Evolutionary conservation across 2,329 filamentous ascomycete genomes (phyloP).

Genomic region (Fusarium tanahbumbuense): DNA sequence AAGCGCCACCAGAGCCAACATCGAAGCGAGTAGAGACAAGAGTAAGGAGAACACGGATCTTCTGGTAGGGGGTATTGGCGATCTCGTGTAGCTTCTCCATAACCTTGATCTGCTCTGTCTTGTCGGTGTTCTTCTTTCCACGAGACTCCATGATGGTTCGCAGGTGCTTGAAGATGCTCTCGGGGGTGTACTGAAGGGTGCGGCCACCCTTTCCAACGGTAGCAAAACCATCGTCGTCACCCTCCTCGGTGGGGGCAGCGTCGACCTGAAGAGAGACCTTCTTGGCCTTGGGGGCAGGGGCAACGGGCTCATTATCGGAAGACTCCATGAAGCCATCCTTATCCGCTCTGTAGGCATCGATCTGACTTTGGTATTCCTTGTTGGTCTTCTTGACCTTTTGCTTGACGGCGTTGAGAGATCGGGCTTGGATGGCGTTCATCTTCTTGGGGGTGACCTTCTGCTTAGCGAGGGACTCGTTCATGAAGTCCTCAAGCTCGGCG

Average conservation of each 20-base stretch:
- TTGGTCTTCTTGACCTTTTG: conserved; percentile 99
- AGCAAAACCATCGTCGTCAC: conserved; percentile 87
- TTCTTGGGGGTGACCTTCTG: conserved; percentile 97
- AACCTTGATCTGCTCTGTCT: conserved; percentile 91
- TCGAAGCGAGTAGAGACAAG: conserved; percentile 96
- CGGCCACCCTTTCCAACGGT: conserved; percentile 91
- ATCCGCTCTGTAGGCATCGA: conserved; percentile 87
- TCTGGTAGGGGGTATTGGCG: conserved; percentile 89
- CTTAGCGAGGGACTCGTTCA: conserved; percentile 94
- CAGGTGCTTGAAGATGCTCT: conserved; percentile 98
- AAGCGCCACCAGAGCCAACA: conserved; percentile 79
- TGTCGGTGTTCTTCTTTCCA: conserved; percentile 99
- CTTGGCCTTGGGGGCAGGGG: conserved; percentile 61
- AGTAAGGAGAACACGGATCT: conserved; percentile 89
- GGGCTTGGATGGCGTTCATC: conserved; percentile 96
- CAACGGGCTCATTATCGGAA: conserved; percentile 74
- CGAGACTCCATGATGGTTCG: conserved; percentile 92
- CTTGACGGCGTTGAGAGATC: conserved; percentile 95
- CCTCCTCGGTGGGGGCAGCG: conserved; percentile 60
- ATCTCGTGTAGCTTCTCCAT: conserved; percentile 98
- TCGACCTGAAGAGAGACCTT: conserved; percentile 58
- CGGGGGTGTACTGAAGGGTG: conserved; percentile 90
- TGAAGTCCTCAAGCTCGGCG: conserved; percentile 91
- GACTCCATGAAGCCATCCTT: conserved; percentile 91
- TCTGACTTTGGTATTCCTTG: conserved; percentile 89